Evolutionary conservation across 2,329 filamentous ascomycete species (phyloP).

Genomic region (Huntiella omanensis): DNA sequence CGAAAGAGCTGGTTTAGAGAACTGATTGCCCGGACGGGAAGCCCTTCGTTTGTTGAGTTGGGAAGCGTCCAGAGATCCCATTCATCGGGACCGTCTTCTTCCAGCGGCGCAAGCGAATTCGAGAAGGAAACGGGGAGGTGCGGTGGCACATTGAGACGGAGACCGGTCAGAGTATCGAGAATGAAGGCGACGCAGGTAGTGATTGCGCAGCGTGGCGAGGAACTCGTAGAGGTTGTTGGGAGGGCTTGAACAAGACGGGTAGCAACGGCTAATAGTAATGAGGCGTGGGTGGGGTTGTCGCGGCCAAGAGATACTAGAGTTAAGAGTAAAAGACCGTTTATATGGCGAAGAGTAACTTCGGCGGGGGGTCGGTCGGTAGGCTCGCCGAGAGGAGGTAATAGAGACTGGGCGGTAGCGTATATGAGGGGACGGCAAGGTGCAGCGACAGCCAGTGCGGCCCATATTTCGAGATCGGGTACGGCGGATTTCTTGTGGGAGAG

Average conservation of each 20-base stretch:
- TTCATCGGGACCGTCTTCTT: slow-evolving; percentile 52
- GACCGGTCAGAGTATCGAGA: slow-evolving; percentile 38
- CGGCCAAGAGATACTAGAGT: slow-evolving; percentile 44
- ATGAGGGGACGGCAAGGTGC: slow-evolving; percentile 33
- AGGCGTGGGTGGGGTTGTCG: slow-evolving; percentile 37
- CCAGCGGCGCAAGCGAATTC: slow-evolving; percentile 26
- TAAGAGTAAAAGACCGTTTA: slow-evolving; percentile 33
- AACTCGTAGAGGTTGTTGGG: slow-evolving; percentile 5
- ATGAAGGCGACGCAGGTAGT: slow-evolving; percentile 25
- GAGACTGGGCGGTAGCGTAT: slow-evolving; percentile 28
- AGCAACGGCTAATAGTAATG: slow-evolving; percentile 46
- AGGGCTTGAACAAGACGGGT: slow-evolving; percentile 25
- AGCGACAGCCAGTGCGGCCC: slow-evolving; percentile 39
- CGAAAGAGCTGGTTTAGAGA: slow-evolving; percentile 25
- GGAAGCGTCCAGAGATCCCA: slow-evolving; percentile 52
- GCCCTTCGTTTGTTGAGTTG: slow-evolving; percentile 16
- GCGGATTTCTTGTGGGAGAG: slow-evolving; percentile 23
- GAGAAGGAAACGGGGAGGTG: slow-evolving; percentile 31
- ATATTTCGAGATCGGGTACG: slow-evolving; percentile 36
- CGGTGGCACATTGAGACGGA: slow-evolving; percentile 29
- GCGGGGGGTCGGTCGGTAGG: slow-evolving; percentile 24
- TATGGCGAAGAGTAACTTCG: slow-evolving; percentile 21
- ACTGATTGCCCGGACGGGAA: slow-evolving; percentile 18
- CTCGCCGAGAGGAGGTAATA: slow-evolving; percentile 22
- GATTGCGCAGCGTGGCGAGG: background rate